Evolutionary conservation across 176 grass and related monocot genomes (phyloP).

Genomic region (Ensete glaucum): DNA sequence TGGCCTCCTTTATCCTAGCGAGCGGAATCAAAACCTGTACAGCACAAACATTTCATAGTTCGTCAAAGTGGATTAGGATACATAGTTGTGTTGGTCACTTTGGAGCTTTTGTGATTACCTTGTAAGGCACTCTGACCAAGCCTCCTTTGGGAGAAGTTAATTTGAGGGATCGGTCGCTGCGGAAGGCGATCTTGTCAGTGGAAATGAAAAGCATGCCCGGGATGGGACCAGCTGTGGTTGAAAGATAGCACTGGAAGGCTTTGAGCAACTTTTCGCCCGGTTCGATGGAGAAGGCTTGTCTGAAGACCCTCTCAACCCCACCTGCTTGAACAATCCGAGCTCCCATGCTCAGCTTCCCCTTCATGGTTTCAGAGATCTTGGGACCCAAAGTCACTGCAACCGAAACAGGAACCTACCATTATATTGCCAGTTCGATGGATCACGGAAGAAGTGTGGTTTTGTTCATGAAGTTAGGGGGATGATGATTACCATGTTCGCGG

Average conservation of each 20-base stretch:
- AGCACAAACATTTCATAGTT: slow-evolving; percentile 3
- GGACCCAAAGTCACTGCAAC: slow-evolving; percentile 54
- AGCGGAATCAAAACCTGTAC: slow-evolving; percentile 56
- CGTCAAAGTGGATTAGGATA: too few relatives aligned
- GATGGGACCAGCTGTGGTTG: too few relatives aligned
- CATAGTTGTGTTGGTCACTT: too few relatives aligned
- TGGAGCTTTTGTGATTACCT: slow-evolving; percentile 35
- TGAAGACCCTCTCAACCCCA: slow-evolving; percentile 63
- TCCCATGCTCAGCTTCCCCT: slow-evolving; percentile 64
- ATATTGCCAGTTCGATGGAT: background rate
- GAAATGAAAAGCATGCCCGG: too few relatives aligned
- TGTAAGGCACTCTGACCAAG: slow-evolving; percentile 50
- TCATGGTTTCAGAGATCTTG: slow-evolving; percentile 70
- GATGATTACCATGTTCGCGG: slow-evolving; percentile 60
- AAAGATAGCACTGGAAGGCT: too few relatives aligned
- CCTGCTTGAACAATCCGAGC: slow-evolving; percentile 64
- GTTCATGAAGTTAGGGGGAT: too few relatives aligned
- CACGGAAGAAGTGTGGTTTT: background rate
- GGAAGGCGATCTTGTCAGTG: background rate
- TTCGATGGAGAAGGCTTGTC: slow-evolving; percentile 29
- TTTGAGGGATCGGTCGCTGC: slow-evolving; percentile 56
- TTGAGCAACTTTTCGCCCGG: background rate
- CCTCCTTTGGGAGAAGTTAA: slow-evolving; percentile 38
- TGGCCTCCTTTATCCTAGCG: slow-evolving; percentile 42
- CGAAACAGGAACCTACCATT: background rate